These are phyloP conservation scores for Neofusicoccum parvum DNA, from an alignment of 2,329 filamentous ascomycete genomes.

Conservation along the genomic window DNA sequence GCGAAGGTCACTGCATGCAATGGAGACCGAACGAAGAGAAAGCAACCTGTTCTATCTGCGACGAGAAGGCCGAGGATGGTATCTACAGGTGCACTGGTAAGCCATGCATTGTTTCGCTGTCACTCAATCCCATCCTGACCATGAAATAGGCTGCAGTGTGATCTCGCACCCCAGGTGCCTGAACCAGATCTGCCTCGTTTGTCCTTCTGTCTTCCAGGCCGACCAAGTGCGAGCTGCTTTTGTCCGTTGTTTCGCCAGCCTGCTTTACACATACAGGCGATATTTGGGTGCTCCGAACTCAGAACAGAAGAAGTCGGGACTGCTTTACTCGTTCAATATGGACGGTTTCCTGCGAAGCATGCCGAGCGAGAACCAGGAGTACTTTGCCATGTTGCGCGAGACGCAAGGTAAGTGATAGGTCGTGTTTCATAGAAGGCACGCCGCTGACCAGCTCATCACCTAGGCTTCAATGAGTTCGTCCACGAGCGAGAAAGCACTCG, in stretches of 20 bases:
- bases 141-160: constrained; percentile 54
- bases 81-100: constrained; percentile 70
- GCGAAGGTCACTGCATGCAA: constrained; percentile 80
- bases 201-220: constrained; percentile 66
- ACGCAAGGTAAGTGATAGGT: constrained; percentile 55
- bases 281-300: constrained; percentile 61
- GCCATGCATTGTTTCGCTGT: constrained; percentile 26
- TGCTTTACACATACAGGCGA: constrained; percentile 70
- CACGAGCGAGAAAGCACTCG: constrained; percentile 73
- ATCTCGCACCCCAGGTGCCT: constrained; percentile 62
- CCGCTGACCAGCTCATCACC: neutral
- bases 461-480: constrained; percentile 80
- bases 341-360: constrained; percentile 67
- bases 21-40: constrained; percentile 62
- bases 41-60: constrained; percentile 71
- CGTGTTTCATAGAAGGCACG: neutral
- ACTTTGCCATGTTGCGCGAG: constrained; percentile 64
- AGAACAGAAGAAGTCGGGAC: constrained; percentile 63
- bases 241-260: constrained; percentile 68
- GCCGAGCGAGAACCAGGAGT: constrained; percentile 65
- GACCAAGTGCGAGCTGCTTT: constrained; percentile 70
- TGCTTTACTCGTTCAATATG: constrained; percentile 67
- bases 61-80: constrained; percentile 73
- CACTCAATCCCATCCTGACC: neutral
- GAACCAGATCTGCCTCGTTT: constrained; percentile 63